Evolutionary conservation across 768 basidiomycete species (phyloP).

Genomic region (Boletus barrowsii): DNA sequence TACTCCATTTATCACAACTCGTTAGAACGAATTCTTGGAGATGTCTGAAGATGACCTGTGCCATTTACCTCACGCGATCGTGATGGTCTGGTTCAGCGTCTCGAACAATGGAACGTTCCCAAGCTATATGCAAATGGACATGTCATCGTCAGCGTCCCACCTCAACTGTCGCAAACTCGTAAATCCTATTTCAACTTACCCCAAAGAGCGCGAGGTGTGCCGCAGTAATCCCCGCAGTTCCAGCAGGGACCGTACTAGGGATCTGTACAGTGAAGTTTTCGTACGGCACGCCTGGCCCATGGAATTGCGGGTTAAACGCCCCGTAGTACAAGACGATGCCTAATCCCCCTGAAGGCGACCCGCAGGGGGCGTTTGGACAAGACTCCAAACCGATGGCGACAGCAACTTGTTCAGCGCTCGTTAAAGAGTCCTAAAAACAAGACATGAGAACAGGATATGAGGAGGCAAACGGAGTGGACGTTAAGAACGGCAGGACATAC

Average conservation of each 20-base stretch:
- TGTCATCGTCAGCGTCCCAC: background rate
- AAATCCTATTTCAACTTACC: conserved; percentile 29
- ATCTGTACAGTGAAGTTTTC: conserved; percentile 45
- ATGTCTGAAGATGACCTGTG: too few species aligned
- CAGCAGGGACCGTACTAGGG: conserved; percentile 27
- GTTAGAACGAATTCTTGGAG: too few species aligned
- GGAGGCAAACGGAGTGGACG: background rate
- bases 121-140: conserved; percentile 27
- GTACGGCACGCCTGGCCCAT: conserved; percentile 28
- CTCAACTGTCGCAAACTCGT: background rate
- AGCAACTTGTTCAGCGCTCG: conserved; percentile 42
- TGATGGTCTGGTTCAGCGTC: conserved; percentile 32
- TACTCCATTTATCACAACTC: too few species aligned
- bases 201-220: conserved; percentile 39
- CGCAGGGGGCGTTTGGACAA: conserved; percentile 32
- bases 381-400: conserved; percentile 44
- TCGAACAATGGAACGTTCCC: conserved; percentile 29
- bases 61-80: conserved; percentile 13
- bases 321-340: conserved; percentile 50
- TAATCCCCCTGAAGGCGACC: conserved; percentile 28
- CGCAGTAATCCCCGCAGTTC: conserved; percentile 36
- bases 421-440: conserved; percentile 32
- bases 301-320: conserved; percentile 36
- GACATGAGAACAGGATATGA: background rate
- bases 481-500: conserved; percentile 29